Evolutionary conservation across 1,139 yeast genomes (phyloP).

Genomic region (Kurtzmaniella natalensis): DNA sequence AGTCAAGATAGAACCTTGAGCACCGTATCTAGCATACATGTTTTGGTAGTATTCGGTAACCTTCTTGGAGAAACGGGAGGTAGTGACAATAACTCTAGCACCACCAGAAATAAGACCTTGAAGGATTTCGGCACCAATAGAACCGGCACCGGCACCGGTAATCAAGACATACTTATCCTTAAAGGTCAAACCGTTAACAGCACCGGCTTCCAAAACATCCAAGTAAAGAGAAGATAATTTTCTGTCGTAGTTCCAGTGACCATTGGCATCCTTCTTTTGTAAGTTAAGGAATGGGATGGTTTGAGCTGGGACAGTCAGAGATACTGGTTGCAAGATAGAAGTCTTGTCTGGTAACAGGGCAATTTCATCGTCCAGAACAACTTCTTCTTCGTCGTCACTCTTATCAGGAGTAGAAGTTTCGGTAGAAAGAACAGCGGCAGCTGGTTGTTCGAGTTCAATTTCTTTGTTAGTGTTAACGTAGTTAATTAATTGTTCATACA

Average conservation of each 20-base stretch:
- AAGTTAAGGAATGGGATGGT: slow-evolving; percentile 94
- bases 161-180: slow-evolving; percentile 84
- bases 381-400: slow-evolving; percentile 45
- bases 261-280: slow-evolving; percentile 68
- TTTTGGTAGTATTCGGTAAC: slow-evolving; percentile 95
- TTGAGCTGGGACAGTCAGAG: slow-evolving; percentile 70
- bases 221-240: slow-evolving; percentile 72
- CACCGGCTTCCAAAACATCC: slow-evolving; percentile 89
- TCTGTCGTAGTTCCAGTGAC: slow-evolving; percentile 82
- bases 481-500: slow-evolving; percentile 74
- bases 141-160: slow-evolving; percentile 99
- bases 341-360: slow-evolving; percentile 77
- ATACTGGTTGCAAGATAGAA: slow-evolving; percentile 67
- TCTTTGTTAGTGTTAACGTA: slow-evolving; percentile 68
- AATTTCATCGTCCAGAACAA: slow-evolving; percentile 65
- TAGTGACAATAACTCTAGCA: slow-evolving; percentile 94
- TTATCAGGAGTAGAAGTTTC: slow-evolving; percentile 39
- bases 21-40: slow-evolving; percentile 88
- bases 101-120: slow-evolving; percentile 97
- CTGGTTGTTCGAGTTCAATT: slow-evolving; percentile 48
- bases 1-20: slow-evolving; percentile 83
- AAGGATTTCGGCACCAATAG: slow-evolving; percentile 95
- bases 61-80: slow-evolving; percentile 81
- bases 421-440: slow-evolving; percentile 37
- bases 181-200: slow-evolving; percentile 87